These are phyloP conservation scores for Sonneratia alba DNA, from an alignment of 345 rosid species.

Conservation along the genomic window DNA sequence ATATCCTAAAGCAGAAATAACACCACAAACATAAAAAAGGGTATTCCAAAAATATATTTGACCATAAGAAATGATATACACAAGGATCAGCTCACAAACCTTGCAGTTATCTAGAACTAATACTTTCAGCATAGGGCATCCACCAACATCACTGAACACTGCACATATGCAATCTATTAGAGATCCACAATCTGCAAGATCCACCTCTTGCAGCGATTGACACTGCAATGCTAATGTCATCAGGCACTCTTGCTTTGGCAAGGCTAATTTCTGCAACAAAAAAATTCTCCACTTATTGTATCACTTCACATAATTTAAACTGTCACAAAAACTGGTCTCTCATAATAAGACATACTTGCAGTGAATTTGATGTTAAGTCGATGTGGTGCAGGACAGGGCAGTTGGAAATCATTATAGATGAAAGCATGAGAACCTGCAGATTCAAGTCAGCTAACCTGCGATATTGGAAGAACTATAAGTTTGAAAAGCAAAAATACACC, in stretches of 20 bases:
- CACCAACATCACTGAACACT: slow-evolving; percentile 81
- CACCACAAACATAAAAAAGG: not conserved
- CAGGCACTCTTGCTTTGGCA: slow-evolving; percentile 87
- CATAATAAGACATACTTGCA: slow-evolving; percentile 41
- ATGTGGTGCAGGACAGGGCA: slow-evolving; percentile 71
- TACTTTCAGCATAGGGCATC: slow-evolving; percentile 87
- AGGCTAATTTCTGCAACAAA: slow-evolving; percentile 70
- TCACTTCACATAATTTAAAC: not conserved
- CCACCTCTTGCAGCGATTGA: slow-evolving; percentile 80
- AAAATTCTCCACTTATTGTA: not conserved
- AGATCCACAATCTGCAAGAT: slow-evolving; percentile 91
- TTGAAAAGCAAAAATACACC: not conserved
- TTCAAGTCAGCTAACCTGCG: slow-evolving; percentile 77
- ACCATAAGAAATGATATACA: not conserved
- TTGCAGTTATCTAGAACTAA: slow-evolving; percentile 88
- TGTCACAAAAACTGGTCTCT: not conserved
- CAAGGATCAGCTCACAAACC: slow-evolving; percentile 33
- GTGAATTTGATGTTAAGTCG: slow-evolving; percentile 64
- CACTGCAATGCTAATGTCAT: slow-evolving; percentile 67
- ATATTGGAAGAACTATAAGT: not conserved
- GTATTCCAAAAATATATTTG: slow-evolving; percentile 5
- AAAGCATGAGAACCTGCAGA: slow-evolving; percentile 56
- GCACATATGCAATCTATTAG: slow-evolving; percentile 73
- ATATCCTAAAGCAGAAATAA: not conserved
- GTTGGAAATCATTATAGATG: slow-evolving; percentile 75